These are phyloP conservation scores for Mycena kentingensis DNA, from an alignment of 768 basidiomycete species.

Conservation along the genomic window DNA sequence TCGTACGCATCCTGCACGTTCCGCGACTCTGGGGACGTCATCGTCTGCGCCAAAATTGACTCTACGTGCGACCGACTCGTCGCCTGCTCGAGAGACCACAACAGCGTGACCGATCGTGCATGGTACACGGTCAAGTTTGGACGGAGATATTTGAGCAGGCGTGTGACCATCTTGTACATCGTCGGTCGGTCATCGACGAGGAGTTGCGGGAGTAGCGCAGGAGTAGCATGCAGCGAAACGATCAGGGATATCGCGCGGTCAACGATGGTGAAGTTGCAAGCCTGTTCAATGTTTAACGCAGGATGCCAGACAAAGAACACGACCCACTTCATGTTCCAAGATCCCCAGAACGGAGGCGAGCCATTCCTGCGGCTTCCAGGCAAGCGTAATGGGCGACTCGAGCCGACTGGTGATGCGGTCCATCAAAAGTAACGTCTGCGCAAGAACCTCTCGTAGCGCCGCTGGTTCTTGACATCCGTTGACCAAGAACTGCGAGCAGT, in stretches of 20 bases:
- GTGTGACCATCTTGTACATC: conserved; percentile 61
- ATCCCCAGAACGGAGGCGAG: conserved; percentile 51
- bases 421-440: conserved; percentile 53
- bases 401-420: conserved; percentile 50
- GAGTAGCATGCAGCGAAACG: conserved; percentile 55
- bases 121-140: conserved; percentile 73
- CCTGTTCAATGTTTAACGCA: conserved; percentile 36
- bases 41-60: conserved; percentile 71
- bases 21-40: conserved; percentile 56
- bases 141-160: conserved; percentile 76
- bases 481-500: conserved; percentile 43
- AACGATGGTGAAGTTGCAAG: conserved; percentile 64
- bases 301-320: conserved; percentile 6
- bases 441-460: conserved; percentile 51
- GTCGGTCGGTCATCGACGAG: conserved; percentile 55
- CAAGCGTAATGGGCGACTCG: conserved; percentile 39
- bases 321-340: conserved; percentile 56
- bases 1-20: conserved; percentile 67
- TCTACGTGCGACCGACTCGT: conserved; percentile 67
- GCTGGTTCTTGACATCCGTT: conserved; percentile 33
- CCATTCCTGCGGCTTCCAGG: conserved; percentile 73
- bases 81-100: conserved; percentile 76
- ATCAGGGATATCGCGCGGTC: conserved; percentile 63
- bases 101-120: conserved; percentile 72
- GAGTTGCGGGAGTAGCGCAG: conserved; percentile 52